A percentile compares a stretch with the other conserved stretches of the same genome.
phyloP scores from a whole-genome alignment of 169 alveolate species.

The Babesia ovis region DNA sequence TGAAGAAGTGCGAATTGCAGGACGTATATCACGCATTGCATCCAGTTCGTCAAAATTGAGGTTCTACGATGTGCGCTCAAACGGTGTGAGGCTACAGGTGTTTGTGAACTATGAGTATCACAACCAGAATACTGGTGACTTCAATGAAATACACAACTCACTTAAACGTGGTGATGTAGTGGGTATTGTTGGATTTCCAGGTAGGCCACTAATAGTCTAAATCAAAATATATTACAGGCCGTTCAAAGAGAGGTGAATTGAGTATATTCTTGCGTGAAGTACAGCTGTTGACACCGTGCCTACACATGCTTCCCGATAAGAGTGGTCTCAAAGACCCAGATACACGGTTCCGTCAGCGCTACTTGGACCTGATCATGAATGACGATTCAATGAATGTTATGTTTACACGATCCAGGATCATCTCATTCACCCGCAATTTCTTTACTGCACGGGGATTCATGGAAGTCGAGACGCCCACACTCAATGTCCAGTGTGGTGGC shows the following conservation, averaged over 20 bases:
- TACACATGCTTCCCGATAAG: constrained; percentile 97
- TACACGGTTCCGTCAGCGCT: constrained; percentile 95
- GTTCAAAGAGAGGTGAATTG: constrained; percentile 97
- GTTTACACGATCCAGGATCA: constrained; percentile 84
- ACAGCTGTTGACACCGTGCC: constrained; percentile 91
- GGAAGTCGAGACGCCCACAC: constrained; percentile 94
- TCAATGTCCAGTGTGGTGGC: constrained; percentile 90
- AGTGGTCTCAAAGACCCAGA: constrained; percentile 94
- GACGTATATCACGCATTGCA: constrained; percentile 89
- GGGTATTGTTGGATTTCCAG: constrained; percentile 82
- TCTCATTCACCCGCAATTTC: constrained; percentile 82
- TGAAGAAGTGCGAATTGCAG: constrained; percentile 86
- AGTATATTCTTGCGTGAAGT: constrained; percentile 90
- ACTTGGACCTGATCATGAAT: constrained; percentile 95
- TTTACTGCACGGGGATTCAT: constrained; percentile 89
- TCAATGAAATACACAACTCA: constrained; percentile 68
- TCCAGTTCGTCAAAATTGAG: constrained; percentile 87
- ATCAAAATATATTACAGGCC: constrained; percentile 3
- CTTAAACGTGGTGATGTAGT: constrained; percentile 77
- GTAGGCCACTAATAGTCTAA: constrained; percentile 43
- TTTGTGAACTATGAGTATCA: constrained; percentile 83
- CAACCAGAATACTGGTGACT: constrained; percentile 74
- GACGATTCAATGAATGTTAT: constrained; percentile 88
- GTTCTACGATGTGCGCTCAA: constrained; percentile 89
- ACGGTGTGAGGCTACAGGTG: constrained; percentile 89